These are phyloP conservation scores for Hyaloraphidium curvatum DNA, from an alignment of 192 early-diverging fungal genomes.

Conservation along the genomic window DNA sequence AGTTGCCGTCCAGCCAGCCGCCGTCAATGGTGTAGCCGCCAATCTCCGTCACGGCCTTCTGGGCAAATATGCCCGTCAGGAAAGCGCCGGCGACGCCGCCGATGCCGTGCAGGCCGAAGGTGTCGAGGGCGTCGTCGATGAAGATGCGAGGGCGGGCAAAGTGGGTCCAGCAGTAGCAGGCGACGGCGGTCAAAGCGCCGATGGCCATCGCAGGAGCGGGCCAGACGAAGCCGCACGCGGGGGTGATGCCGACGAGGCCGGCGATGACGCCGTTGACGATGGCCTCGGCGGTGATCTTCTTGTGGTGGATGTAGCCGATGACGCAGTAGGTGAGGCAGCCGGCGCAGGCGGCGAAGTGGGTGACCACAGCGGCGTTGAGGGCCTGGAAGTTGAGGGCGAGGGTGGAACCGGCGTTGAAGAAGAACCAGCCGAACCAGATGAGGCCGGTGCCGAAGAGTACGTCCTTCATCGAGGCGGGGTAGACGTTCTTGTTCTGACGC, in stretches of 20 bases:
- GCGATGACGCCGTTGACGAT: conserved; percentile 3
- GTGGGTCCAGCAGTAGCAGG: conserved; percentile 9
- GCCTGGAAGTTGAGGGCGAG: conserved; percentile 8
- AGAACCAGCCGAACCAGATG: conserved; percentile 10
- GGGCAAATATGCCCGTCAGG: conserved; percentile 6
- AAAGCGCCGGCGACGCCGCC: conserved; percentile 6
- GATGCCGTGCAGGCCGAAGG: conserved; percentile 5
- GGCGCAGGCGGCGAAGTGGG: conserved; percentile 6
- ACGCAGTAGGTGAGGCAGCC: conserved; percentile 5
- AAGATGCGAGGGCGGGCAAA: background rate
- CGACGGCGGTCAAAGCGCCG: conserved; percentile 3
- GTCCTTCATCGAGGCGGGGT: conserved; percentile 6
- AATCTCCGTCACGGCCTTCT: background rate
- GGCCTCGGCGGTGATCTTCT: conserved; percentile 3
- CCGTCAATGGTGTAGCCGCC: background rate
- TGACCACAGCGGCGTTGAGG: conserved; percentile 7
- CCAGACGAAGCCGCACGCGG: conserved; percentile 7
- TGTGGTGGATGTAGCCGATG: conserved; percentile 2
- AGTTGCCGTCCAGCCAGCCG: conserved; percentile 9
- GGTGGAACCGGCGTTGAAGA: conserved; percentile 8
- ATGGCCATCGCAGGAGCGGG: conserved; percentile 2
- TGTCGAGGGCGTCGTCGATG: conserved; percentile 7
- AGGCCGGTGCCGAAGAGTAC: conserved; percentile 7
- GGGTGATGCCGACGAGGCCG: conserved; percentile 7
- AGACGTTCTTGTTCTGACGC: conserved; percentile 7